Evolutionary conservation across 306 rosid genomes (phyloP).

Genomic region (Morella rubra): DNA sequence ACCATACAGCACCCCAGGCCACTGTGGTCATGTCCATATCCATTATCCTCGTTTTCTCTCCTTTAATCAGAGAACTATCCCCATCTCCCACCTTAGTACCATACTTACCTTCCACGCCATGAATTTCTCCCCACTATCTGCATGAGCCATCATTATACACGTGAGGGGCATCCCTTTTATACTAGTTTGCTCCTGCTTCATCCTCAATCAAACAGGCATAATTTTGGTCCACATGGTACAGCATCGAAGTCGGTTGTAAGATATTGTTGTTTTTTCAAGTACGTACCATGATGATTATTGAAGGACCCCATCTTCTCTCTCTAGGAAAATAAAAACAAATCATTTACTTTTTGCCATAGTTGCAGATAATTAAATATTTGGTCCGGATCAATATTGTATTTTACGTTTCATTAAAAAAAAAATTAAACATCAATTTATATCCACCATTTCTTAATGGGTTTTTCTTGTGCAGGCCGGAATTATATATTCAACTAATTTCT

Average conservation of each 20-base stretch:
- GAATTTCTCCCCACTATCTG: not conserved
- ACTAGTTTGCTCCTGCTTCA: not conserved
- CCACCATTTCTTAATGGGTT: not conserved
- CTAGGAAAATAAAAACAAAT: not conserved
- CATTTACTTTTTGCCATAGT: not conserved
- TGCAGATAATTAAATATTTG: not conserved
- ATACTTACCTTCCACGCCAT: slow-evolving; percentile 22
- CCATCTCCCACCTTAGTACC: not conserved
- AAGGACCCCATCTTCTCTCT: slow-evolving; percentile 14
- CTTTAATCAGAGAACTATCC: not conserved
- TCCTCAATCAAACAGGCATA: not conserved
- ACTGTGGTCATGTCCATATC: too few species aligned
- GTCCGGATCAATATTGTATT: slow-evolving; percentile 15
- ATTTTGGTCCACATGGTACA: slow-evolving; percentile 21
- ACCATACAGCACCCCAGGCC: not conserved
- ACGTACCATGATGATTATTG: not conserved
- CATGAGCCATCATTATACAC: not conserved
- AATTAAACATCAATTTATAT: not conserved
- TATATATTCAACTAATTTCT: slow-evolving; percentile 5
- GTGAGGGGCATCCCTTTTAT: not conserved
- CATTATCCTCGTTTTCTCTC: not conserved
- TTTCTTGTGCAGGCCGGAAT: slow-evolving; percentile 21
- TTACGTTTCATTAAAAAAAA: not conserved
- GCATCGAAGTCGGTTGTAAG: slow-evolving; percentile 15
- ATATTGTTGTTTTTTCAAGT: not conserved